Base-by-base conservation (phyloP, 192 early-diverging fungal species). In the Backusella australiensis region DNA sequence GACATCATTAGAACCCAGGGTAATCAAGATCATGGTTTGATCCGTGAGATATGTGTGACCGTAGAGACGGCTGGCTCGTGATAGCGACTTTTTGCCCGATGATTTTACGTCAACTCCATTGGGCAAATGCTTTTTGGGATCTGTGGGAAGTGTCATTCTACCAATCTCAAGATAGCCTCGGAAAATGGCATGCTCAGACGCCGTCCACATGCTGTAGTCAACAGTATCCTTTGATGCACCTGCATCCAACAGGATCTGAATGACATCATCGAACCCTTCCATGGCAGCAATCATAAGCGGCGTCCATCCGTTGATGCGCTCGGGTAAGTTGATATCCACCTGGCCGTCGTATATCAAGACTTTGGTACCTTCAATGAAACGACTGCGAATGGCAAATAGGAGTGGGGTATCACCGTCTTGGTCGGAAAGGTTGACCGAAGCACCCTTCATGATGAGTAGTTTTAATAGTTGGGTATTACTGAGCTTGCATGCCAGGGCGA, bases 371-470 rank as follows among this genome's bases (percentile, higher is more conserved):
- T 84, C 88, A 19, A 79, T 63, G 49, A 83, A 87, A 2, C 89
- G 88, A 71, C 80, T 84, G 21, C 87, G 84, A 38, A 85, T 75
- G 7, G 87, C 83, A 52, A 90, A 73, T 34, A 89, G 83, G 17
- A 93, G 71, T 9, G 89, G 81, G 0, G 90, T 88, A 80, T 92
- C 93, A 19, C 90, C 91, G 39, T 93, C 90, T 29, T 90, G 78
- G 76, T 94, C 91, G 11, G 83, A 78, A 35, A 88, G 71, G 74
- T 93, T 86, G 41, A 85, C 70, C 53, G 91, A 75, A 21, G 89
- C 89, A 21, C 89, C 87, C 41, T 79, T 75, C 1, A 70, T 67
- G 12, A 94, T 80, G 5, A 94, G 77, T 21, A 92, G 69, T 15
- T 77, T 69, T 1, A 89, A 80, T 21, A 87, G 80, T 2, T 77